These are phyloP conservation scores for Dactylis glomerata DNA, from an alignment of 176 grass and related monocot species.

Conservation along the genomic window DNA sequence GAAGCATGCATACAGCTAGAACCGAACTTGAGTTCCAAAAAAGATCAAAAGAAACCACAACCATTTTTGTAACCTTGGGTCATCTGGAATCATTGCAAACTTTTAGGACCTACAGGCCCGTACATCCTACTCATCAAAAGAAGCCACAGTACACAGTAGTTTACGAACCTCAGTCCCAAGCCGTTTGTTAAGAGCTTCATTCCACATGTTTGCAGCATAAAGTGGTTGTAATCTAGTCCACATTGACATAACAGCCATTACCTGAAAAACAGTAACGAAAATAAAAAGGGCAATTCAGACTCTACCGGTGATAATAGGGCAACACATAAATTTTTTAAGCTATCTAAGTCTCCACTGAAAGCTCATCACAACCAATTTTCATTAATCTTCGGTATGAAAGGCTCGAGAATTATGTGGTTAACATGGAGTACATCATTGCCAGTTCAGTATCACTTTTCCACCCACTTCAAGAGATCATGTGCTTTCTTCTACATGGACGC, in stretches of 20 bases:
- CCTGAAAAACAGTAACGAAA: slow-evolving; percentile 14
- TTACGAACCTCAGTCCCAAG: slow-evolving; percentile 63
- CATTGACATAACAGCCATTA: slow-evolving; percentile 93
- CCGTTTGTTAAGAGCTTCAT: slow-evolving; percentile 96
- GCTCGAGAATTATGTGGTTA: neutral
- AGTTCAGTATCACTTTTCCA: neutral
- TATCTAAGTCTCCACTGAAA: neutral
- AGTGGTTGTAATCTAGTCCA: slow-evolving; percentile 94
- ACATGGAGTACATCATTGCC: neutral
- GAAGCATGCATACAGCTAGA: neutral
- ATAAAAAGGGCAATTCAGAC: slow-evolving; percentile 25
- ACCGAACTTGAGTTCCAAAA: neutral
- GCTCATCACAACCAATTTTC: neutral
- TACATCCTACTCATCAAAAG: neutral
- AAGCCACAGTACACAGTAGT: neutral
- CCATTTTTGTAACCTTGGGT: neutral
- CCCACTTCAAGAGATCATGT: neutral
- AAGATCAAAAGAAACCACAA: neutral
- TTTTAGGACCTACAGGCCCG: neutral
- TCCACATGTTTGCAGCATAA: slow-evolving; percentile 99
- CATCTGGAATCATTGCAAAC: slow-evolving; percentile 5
- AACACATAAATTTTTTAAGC: neutral
- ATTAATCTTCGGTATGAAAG: neutral
- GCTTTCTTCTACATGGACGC: neutral
- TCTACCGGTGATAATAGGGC: neutral